Conservation (phyloP, 2,329 filamentous ascomycete genomes). For the Fusarium illudens region DNA sequence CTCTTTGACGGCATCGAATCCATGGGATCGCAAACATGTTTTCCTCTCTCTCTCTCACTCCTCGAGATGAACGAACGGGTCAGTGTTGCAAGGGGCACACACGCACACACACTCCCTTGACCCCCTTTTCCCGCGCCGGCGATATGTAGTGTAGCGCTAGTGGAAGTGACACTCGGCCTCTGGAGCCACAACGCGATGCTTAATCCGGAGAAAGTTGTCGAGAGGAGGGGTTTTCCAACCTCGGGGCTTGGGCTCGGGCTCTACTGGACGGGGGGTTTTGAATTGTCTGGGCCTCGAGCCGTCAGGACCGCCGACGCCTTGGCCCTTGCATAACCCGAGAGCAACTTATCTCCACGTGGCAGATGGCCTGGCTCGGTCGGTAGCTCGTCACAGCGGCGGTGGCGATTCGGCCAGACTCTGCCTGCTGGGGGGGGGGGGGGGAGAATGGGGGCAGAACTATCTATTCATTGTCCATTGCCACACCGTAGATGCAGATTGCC, state of each 20-base stretch:
- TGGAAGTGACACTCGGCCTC: not conserved
- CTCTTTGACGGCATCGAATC: not conserved
- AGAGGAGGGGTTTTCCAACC: not conserved
- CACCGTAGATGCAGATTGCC: not conserved
- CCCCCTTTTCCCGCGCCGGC: slow-evolving; percentile 7
- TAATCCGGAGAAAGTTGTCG: slow-evolving; percentile 16
- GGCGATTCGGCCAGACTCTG: not conserved
- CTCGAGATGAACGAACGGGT: not conserved
- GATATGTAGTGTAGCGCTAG: not conserved
- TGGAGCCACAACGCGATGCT: slow-evolving; percentile 6
- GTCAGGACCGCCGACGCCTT: not conserved
- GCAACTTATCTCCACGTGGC: slow-evolving; percentile 36
- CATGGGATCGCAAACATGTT: not conserved
- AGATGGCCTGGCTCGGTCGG: not conserved
- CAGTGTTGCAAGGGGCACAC: slow-evolving; percentile 2
- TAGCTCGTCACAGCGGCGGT: not conserved
- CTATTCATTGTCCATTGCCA: not conserved
- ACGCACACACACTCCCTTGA: not conserved
- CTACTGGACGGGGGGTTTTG: slow-evolving; percentile 1
- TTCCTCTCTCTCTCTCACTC: not conserved
- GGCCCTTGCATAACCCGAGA: slow-evolving; percentile 32
- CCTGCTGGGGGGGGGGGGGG: not conserved
- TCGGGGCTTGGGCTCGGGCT: not conserved
- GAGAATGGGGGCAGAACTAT: not conserved
- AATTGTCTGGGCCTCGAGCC: slow-evolving; percentile 13